Base-by-base conservation (phyloP, 78 protist genomes). In the Cavenderia fasciculata region DNA sequence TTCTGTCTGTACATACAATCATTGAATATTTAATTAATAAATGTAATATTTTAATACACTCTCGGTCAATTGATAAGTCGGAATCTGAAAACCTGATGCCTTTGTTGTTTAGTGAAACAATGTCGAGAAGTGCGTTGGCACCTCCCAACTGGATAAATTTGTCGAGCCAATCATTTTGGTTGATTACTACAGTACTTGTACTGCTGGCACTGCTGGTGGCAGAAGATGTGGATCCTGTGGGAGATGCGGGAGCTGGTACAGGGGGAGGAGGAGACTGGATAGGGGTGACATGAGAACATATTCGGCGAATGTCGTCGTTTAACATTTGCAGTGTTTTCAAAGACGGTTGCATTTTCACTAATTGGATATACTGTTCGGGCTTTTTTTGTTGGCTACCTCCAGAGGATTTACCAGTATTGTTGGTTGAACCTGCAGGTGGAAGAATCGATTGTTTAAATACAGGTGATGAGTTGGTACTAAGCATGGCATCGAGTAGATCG, bases 271-370 rank as follows among this genome's bases (percentile, higher is more conserved):
- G n/a, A n/a, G n/a, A n/a, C n/a, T n/a, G n/a, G n/a, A n/a, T n/a
- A n/a, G n/a, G n/a, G n/a, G n/a, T n/a, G n/a, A n/a, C n/a, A n/a
- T n/a, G n/a, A n/a, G n/a, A n/a, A n/a, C n/a, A n/a, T n/a, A n/a
- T n/a, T n/a, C 12, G 54, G 14, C n/a, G 14, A 16, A 63, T 40
- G 2, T 63, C 72, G 3, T 33, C 47, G n/a, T 34, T 19, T 7
- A 82, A 18, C 23, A 8, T 6, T 31, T 52, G 36, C 5, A 71
- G 47, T 33, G 65, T 82, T 16, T 52, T 57, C 18, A 82, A 12
- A 19, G 44, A 11, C 31, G 76, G 71, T 1, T 82, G 77, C 10
- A 54, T 57, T 59, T 82, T 82, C 33, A 82, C 10, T 3, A 56
- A 3, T 3, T 16, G 25, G 12, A 56, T 46, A 12, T 54, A 43